Evolutionary conservation across 2,329 filamentous ascomycete species (phyloP).

Genomic region (Ascochyta fabae): DNA sequence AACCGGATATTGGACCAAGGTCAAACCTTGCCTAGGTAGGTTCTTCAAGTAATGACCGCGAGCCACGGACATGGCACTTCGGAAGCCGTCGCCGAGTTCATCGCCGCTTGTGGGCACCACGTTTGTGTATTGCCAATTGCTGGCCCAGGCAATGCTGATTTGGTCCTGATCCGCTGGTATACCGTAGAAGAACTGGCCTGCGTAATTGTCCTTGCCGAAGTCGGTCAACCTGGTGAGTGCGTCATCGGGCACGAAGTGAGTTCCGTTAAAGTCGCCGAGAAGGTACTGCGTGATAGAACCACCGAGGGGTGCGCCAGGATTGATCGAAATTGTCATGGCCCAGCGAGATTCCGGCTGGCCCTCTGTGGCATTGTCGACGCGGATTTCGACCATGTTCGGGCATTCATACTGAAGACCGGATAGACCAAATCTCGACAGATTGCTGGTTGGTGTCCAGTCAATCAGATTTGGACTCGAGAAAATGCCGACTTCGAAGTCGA

Average conservation of each 20-base stretch:
- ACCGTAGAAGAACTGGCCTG: slow-evolving; percentile 61
- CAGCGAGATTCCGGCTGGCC: slow-evolving; percentile 51
- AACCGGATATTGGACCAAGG: slow-evolving; percentile 59
- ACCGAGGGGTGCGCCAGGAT: slow-evolving; percentile 64
- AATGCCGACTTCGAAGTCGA: slow-evolving; percentile 65
- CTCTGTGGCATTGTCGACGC: slow-evolving; percentile 45
- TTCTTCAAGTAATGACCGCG: slow-evolving; percentile 61
- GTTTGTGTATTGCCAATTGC: slow-evolving; percentile 66
- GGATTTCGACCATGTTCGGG: slow-evolving; percentile 66
- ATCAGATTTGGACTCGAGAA: slow-evolving; percentile 66
- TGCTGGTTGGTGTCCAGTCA: slow-evolving; percentile 64
- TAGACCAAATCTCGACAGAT: slow-evolving; percentile 61
- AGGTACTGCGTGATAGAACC: slow-evolving; percentile 64
- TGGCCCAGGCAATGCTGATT: slow-evolving; percentile 63
- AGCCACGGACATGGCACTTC: slow-evolving; percentile 60
- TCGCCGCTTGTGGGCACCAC: slow-evolving; percentile 62
- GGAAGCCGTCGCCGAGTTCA: slow-evolving; percentile 52
- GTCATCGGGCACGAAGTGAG: slow-evolving; percentile 61
- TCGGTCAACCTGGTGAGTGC: slow-evolving; percentile 52
- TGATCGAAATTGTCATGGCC: slow-evolving; percentile 61
- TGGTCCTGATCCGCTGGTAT: slow-evolving; percentile 51
- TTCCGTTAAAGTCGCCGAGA: slow-evolving; percentile 68
- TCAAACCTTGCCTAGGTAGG: slow-evolving; percentile 58
- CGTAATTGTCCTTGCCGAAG: slow-evolving; percentile 63
- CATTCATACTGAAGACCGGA: slow-evolving; percentile 68